Evolutionary conservation across 176 grass and related monocot genomes (phyloP), one percentile per base, ranked within the genome.

Genomic region (Musa troglodytarum): DNA sequence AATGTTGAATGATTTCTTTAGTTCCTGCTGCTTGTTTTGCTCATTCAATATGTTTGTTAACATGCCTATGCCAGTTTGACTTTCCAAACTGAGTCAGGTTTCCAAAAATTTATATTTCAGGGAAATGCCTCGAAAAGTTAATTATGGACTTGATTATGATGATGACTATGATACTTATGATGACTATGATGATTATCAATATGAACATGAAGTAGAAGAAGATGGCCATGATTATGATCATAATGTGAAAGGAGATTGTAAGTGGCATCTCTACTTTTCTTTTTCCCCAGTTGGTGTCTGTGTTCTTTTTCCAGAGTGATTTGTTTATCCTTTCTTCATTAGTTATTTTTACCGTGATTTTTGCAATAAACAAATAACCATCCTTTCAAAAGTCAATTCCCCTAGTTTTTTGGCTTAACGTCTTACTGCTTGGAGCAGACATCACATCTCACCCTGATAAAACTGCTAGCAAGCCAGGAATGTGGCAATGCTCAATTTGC

Each of bases 401-500:
- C 25, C 82, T 68, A 67, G 75, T 17, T 43, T 66, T 56, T 87
- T 52, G 54, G 17, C 12, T 62, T 69, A 20, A 66, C 63, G 85
- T 11, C 53, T 88, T 65, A 50, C 63, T 85, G 82, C 80, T 62
- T 25, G 43, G 73, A 85, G 58, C n/a, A 85, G 85, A 83, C 54
- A 85, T 82, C 50, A 71, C 69, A 52, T 73, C 86, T 69, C 78
- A n/a, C 71, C 13, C 11, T 26, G 17, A 12, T 73, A 53, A 62
- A 29, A 53, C 22, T 29, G 69, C 13, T 16, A 57, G 23, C 9
- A 82, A 85, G 52, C 80, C 79, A 21, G 77, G 79, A 74, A 78
- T 84, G 85, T 98, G 94, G 94, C 85, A 25, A 2, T 98, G 94
- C 82, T 85, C 88, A 16, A 91, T 91, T 80, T 98, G 94, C 64